phyloP scores from a whole-genome alignment of 306 rosid species.

The Cicer chorassanicum region DNA sequence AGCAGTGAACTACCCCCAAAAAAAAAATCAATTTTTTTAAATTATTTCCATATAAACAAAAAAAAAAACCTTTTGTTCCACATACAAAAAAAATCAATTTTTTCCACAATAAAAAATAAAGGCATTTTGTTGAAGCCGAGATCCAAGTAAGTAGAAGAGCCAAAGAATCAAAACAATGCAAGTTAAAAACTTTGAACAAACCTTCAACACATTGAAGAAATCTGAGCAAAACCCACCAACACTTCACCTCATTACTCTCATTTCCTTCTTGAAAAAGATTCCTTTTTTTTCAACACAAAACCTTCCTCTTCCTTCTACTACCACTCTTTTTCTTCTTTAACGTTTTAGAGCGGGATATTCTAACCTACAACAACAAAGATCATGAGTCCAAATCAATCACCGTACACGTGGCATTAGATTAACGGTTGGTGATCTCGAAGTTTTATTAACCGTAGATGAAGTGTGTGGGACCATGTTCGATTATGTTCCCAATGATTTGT shows the following conservation, averaged over 20 bases:
- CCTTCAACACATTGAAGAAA: conserved; percentile 57
- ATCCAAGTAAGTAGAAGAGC: conserved; percentile 56
- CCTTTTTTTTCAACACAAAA: conserved; percentile 50
- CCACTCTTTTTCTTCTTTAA: conserved; percentile 46
- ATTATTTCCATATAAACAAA: not conserved
- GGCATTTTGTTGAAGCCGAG: conserved; percentile 58
- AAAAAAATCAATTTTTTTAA: not conserved
- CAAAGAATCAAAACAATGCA: conserved; percentile 42
- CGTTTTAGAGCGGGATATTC: not conserved
- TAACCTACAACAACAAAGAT: conserved; percentile 6
- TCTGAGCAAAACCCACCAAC: conserved; percentile 56
- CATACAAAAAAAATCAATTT: not conserved
- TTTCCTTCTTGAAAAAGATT: conserved; percentile 48
- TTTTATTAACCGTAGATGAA: not conserved
- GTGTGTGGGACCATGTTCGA: conserved; percentile 48
- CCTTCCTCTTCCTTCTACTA: conserved; percentile 45
- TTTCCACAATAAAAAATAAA: conserved; percentile 29
- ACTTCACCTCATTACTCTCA: conserved; percentile 44
- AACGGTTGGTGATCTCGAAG: not conserved
- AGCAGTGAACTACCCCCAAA: conserved; percentile 37
- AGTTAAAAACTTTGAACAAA: conserved; percentile 46
- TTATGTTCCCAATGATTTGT: conserved; percentile 66
- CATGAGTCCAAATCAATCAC: too few species aligned
- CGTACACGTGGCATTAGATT: conserved; percentile 17
- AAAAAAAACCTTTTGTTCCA: not conserved